phyloP scores from a whole-genome alignment of 768 basidiomycete genomes.

The Dictyophora rubrovolvata region DNA sequence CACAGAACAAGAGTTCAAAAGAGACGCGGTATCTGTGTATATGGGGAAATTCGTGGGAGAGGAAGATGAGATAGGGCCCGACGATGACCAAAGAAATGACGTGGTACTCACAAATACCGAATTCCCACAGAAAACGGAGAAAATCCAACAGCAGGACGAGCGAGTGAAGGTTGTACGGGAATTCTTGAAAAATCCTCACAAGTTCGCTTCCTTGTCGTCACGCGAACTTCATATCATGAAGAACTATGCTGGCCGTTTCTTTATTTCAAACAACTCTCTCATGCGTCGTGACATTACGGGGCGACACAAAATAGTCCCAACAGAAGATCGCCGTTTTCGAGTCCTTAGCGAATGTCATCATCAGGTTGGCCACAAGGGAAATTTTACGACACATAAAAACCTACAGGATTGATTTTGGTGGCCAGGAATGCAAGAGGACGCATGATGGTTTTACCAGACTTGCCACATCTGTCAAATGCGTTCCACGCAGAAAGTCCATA shows the following conservation, averaged over 20 bases:
- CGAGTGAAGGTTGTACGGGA: background rate
- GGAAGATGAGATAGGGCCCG: background rate
- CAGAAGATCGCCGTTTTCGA: background rate
- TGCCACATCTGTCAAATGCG: slow-evolving; percentile 31
- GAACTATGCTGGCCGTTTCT: background rate
- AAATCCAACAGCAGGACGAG: background rate
- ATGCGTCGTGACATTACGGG: background rate
- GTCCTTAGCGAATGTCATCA: background rate
- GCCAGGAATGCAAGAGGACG: slow-evolving; percentile 14
- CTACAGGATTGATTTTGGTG: slow-evolving; percentile 18
- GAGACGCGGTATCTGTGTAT: background rate
- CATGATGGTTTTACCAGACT: slow-evolving; percentile 13
- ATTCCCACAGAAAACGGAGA: background rate
- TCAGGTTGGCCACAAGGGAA: background rate
- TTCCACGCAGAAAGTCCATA: slow-evolving; percentile 12
- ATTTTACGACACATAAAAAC: background rate
- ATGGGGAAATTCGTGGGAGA: background rate
- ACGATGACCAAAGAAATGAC: too few species aligned
- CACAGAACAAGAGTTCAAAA: background rate
- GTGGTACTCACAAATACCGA: background rate
- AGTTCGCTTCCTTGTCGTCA: too few species aligned
- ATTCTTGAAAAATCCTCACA: background rate
- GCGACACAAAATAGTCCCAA: background rate
- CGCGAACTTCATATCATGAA: background rate
- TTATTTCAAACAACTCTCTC: background rate